Base-by-base conservation (phyloP, 805 yeast genomes). In the Pichia eremophila region DNA sequence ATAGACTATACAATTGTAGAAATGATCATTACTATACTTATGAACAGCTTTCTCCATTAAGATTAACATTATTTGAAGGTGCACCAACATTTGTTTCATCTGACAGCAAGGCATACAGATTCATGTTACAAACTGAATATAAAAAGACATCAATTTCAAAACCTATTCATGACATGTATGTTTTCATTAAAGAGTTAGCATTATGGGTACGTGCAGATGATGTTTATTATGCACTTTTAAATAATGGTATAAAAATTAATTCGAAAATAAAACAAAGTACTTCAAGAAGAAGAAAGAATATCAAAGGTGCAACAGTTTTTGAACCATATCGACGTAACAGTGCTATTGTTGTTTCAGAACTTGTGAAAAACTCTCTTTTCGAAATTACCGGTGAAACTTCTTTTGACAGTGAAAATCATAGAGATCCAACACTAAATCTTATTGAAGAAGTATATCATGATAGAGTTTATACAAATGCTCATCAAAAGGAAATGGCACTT, bases 1-100 rank as follows among this genome's bases (percentile, higher is more conserved):
- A 47, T 40, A 43, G 39, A 11, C 43, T 52, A 5, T 77, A 72
- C 56, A 71, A 74, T 43, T 83, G 89, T 59, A 69, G 83, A 51
- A 81, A 82, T 61, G 67, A 72, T 45, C 90, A 84, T 63, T 78
- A 77, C 52, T 68, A 70, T 41, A 56, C 64, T 0, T 59, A 70
- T 45, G 64, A 70, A 0, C 78, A 78, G 49, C 47, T 83, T 15
- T 68, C 75, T 6, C 85, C 86, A 1, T 59, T 84, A 48, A 58
- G 68, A 14, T 56, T 70, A 35, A 69, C 85, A 0, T 59, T 68
- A 46, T 76, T 77, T 54, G 88, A 83, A 57, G 81, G 82, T 12
- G 76, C 77, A n/a, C 70, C 75, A 25, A 75, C 79, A 4, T 72
- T 79, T 51, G 64, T 82, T 14, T 88, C 88, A 15, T 25, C 44